phyloP scores from a whole-genome alignment of 768 basidiomycete species.

The Leucosporidium creatinivorum region DNA sequence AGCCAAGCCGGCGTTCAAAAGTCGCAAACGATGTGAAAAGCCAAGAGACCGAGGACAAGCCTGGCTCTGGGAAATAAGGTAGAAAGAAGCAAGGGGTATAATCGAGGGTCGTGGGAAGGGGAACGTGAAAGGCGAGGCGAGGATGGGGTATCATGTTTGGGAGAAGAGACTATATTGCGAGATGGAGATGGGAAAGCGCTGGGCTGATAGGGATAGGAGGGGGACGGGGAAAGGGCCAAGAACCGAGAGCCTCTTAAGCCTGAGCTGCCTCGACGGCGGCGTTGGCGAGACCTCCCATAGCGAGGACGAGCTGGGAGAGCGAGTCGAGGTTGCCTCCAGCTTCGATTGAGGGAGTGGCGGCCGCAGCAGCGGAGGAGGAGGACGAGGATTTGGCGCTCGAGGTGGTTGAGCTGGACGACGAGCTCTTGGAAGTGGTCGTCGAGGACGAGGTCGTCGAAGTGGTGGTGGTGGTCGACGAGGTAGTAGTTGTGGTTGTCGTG shows the following conservation, averaged over 20 bases:
- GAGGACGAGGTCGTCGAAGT: neutral
- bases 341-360: neutral
- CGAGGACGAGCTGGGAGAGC: conserved; percentile 28
- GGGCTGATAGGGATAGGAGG: neutral
- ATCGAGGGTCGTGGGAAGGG: too few species aligned
- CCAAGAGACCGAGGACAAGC: too few species aligned
- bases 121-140: too few species aligned
- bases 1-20: too few species aligned
- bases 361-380: neutral
- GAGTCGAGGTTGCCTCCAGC: conserved; percentile 26
- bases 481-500: neutral
- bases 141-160: too few species aligned
- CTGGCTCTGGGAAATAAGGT: too few species aligned
- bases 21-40: too few species aligned
- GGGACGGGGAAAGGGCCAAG: neutral
- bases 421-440: neutral
- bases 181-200: neutral
- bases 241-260: neutral
- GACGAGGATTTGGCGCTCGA: neutral
- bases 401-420: neutral
- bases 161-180: neutral
- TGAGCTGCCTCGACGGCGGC: conserved; percentile 18
- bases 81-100: too few species aligned
- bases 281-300: conserved; percentile 22
- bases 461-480: neutral